A percentile compares a stretch with the other conserved stretches of the same genome.
Conservation (phyloP, 2,329 filamentous ascomycete species). For the Nemania sp. region DNA sequence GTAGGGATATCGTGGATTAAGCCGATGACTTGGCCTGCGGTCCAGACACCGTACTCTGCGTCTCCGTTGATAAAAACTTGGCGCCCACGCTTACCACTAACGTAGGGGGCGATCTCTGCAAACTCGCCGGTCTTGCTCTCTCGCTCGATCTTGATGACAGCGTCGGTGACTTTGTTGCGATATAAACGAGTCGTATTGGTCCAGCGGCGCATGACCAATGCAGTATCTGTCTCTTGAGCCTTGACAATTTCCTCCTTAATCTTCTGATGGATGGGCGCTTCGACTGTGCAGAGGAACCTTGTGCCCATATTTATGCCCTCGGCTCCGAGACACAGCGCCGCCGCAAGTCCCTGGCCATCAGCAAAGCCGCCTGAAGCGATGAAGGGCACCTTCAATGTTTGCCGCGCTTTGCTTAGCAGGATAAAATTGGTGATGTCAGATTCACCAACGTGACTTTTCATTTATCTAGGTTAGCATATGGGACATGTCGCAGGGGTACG, state of each 20-base stretch:
- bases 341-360: constrained; percentile 89
- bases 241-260: constrained; percentile 93
- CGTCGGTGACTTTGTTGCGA: constrained; percentile 83
- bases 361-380: constrained; percentile 96
- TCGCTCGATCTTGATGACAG: constrained; percentile 80
- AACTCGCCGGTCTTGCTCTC: constrained; percentile 87
- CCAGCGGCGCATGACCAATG: constrained; percentile 86
- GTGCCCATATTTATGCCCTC: constrained; percentile 99
- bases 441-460: constrained; percentile 71
- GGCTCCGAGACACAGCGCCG: constrained; percentile 85
- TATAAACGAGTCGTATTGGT: constrained; percentile 88
- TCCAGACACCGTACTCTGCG: constrained; percentile 92
- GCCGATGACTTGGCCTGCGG: constrained; percentile 92
- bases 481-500: constrained; percentile 1
- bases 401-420: constrained; percentile 80
- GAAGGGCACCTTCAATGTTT: constrained; percentile 83
- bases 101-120: constrained; percentile 79
- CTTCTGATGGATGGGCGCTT: constrained; percentile 88
- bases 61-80: constrained; percentile 94
- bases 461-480: constrained; percentile 14
- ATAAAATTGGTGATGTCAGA: constrained; percentile 89
- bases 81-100: constrained; percentile 87
- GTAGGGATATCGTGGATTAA: constrained; percentile 83
- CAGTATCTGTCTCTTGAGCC: constrained; percentile 87
- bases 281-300: constrained; percentile 93